Evolutionary conservation across 805 yeast species (phyloP).

Genomic region (Kazachstania africana): DNA sequence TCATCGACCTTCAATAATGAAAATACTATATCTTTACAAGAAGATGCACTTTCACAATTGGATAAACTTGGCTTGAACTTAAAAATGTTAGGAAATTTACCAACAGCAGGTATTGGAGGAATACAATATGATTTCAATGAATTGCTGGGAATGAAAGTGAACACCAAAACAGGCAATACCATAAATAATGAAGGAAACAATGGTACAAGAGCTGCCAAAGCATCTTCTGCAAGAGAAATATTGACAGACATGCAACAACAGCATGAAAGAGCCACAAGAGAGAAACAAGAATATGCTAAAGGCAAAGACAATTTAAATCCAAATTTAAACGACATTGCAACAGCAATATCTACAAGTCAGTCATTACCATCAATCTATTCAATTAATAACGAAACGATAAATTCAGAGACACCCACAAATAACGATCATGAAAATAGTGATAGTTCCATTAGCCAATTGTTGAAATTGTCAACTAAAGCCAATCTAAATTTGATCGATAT

Average conservation of each 20-base stretch:
- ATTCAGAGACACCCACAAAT: not conserved
- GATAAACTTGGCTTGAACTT: slow-evolving; percentile 9
- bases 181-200: slow-evolving; percentile 5
- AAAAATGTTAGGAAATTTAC: slow-evolving; percentile 12
- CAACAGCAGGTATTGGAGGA: slow-evolving; percentile 25
- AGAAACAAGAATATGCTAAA: not conserved
- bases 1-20: not conserved
- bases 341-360: not conserved
- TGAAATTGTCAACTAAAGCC: slow-evolving; percentile 20
- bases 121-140: slow-evolving; percentile 24
- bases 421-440: not conserved
- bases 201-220: slow-evolving; percentile 14
- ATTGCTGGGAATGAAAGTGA: slow-evolving; percentile 13
- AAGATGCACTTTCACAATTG: slow-evolving; percentile 8
- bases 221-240: slow-evolving; percentile 20
- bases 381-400: not conserved
- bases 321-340: not conserved
- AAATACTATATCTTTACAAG: slow-evolving; percentile 4
- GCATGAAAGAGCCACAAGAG: slow-evolving; percentile 5
- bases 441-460: slow-evolving; percentile 12
- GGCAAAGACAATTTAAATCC: not conserved
- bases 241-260: slow-evolving; percentile 24
- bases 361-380: not conserved
- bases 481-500: slow-evolving; percentile 62
- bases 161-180: slow-evolving; percentile 7